These are phyloP conservation scores for Colletotrichum navitas DNA, from an alignment of 2,329 filamentous ascomycete species.

Conservation along the genomic window DNA sequence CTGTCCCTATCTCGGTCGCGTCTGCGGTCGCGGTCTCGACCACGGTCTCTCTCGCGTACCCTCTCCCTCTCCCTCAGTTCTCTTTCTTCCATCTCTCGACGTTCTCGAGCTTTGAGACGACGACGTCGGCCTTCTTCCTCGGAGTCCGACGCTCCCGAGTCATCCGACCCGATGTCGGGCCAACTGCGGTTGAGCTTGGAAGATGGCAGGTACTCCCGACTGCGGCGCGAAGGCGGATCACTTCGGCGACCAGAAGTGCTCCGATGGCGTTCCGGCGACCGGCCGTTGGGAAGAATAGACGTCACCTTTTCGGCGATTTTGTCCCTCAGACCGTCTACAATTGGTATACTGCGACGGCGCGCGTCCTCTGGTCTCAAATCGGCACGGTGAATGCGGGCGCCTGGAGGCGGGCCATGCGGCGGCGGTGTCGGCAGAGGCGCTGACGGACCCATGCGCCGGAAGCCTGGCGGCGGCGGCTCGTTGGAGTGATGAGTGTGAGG, in stretches of 20 bases:
- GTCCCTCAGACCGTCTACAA: constrained; percentile 57
- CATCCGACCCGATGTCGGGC: constrained; percentile 56
- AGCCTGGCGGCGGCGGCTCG: constrained; percentile 48
- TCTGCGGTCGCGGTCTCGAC: constrained; percentile 53
- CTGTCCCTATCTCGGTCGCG: constrained; percentile 43
- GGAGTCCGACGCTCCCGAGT: constrained; percentile 51
- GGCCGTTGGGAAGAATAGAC: constrained; percentile 56
- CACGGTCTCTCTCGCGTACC: constrained; percentile 54
- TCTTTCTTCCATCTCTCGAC: constrained; percentile 45
- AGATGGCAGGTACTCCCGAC: constrained; percentile 55
- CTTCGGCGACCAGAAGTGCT: constrained; percentile 50
- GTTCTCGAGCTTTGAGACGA: constrained; percentile 36
- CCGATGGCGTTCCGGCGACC: constrained; percentile 52
- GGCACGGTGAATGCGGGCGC: constrained; percentile 50
- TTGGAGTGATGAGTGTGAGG: constrained; percentile 44
- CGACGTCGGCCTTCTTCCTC: constrained; percentile 50
- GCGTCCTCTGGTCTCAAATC: constrained; percentile 54
- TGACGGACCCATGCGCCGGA: constrained; percentile 51
- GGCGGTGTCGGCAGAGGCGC: constrained; percentile 48
- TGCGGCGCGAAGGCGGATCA: constrained; percentile 42
- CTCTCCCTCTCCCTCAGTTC: constrained; percentile 53
- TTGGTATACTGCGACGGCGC: constrained; percentile 52
- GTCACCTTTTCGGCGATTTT: constrained; percentile 61
- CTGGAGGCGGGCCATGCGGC: constrained; percentile 45
- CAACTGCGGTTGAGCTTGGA: constrained; percentile 57